phyloP scores from a whole-genome alignment of 768 basidiomycete genomes.

The Harrya chromipes region DNA sequence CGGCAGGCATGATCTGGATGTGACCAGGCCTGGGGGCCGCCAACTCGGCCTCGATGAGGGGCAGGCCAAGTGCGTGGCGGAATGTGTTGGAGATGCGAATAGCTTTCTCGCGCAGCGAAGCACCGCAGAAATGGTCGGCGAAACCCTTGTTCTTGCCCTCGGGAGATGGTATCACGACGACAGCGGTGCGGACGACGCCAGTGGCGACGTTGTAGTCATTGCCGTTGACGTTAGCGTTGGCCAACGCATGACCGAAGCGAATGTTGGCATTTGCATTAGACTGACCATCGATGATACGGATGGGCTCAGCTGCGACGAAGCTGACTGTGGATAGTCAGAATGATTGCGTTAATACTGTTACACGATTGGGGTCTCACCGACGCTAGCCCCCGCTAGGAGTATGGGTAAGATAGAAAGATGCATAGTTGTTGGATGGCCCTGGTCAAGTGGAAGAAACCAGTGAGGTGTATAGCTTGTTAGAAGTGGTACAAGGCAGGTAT shows the following conservation, averaged over 20 bases:
- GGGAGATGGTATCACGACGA: conserved; percentile 7
- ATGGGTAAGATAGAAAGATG: conserved; percentile 37
- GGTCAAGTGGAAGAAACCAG: neutral
- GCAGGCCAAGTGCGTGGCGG: conserved; percentile 53
- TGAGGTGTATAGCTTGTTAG: neutral
- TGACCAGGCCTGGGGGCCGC: conserved; percentile 11
- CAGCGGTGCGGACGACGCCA: conserved; percentile 14
- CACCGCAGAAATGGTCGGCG: conserved; percentile 30
- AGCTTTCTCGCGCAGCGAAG: conserved; percentile 46
- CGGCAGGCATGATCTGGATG: conserved; percentile 31
- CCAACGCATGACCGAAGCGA: conserved; percentile 38
- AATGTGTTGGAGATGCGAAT: conserved; percentile 52
- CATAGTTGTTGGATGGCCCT: conserved; percentile 25
- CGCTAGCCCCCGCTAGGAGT: conserved; percentile 35
- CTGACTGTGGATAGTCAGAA: conserved; percentile 15
- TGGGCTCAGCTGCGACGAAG: conserved; percentile 48
- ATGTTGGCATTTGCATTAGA: conserved; percentile 32
- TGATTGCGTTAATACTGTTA: neutral
- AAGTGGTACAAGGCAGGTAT: neutral
- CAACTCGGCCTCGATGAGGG: conserved; percentile 38
- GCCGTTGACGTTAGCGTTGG: conserved; percentile 31
- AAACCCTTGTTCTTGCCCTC: conserved; percentile 11
- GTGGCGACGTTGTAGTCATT: conserved; percentile 24
- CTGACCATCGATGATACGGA: conserved; percentile 42
- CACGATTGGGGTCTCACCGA: conserved; percentile 22